Percentiles rank a stretch among this genome's conserved stretches.
Evolutionary conservation across 2,329 filamentous ascomycete genomes (phyloP).

Genomic region (Colletotrichum australisinense): DNA sequence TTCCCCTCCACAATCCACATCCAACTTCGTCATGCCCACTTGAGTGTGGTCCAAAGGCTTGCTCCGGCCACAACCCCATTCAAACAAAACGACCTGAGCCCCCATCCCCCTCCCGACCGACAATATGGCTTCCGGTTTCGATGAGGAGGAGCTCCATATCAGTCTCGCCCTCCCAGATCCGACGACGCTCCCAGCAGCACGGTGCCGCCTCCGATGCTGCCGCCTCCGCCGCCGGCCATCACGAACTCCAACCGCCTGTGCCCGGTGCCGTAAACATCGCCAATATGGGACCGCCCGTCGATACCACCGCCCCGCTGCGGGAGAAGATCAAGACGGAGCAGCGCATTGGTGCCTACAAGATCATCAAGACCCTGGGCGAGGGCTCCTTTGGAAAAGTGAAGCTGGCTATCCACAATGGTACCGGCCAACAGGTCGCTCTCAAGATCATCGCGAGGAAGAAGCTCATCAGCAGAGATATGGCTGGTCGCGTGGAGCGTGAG

Average conservation of each 20-base stretch:
- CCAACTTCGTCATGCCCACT: conserved; percentile 37
- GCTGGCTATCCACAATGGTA: conserved; percentile 91
- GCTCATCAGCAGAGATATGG: conserved; percentile 97
- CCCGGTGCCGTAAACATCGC: conserved; percentile 43
- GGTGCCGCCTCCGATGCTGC: conserved; percentile 25
- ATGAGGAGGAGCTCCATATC: conserved; percentile 87
- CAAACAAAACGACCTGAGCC: conserved; percentile 32
- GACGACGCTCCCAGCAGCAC: conserved; percentile 52
- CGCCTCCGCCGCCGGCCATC: conserved; percentile 37
- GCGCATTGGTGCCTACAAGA: conserved; percentile 91
- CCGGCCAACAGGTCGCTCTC: conserved; percentile 93
- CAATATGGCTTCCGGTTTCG: conserved; percentile 69
- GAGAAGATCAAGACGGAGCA: conserved; percentile 76
- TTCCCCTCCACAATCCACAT: conserved; percentile 34
- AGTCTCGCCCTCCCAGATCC: conserved; percentile 69
- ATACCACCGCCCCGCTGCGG: conserved; percentile 40
- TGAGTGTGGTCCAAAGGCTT: conserved; percentile 34
- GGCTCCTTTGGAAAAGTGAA: conserved; percentile 99
- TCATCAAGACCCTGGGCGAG: conserved; percentile 91
- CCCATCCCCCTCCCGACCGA: conserved; percentile 23
- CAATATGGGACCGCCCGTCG: conserved; percentile 47
- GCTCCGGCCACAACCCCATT: conserved; percentile 35
- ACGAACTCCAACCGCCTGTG: conserved; percentile 41
- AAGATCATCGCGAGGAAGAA: conserved; percentile 98
- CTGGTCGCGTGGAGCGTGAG: conserved; percentile 95